Conservation (phyloP, 306 rosid species). For the Vicia faba region DNA sequence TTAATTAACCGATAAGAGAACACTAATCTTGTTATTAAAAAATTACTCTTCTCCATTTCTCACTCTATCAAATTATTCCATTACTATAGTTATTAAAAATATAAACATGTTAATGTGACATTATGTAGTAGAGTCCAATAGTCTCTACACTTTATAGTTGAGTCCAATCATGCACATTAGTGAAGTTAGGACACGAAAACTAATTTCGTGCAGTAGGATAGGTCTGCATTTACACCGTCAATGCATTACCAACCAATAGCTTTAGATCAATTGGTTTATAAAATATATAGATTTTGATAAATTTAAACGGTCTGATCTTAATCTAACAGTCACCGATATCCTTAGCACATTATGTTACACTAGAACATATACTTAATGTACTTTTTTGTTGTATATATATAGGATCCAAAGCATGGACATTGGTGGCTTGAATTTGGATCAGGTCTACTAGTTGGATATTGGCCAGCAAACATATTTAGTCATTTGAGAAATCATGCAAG, state of each 20-base stretch:
- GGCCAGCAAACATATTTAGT: conserved; percentile 92
- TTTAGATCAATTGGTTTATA: not conserved
- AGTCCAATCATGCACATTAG: conserved; percentile 34
- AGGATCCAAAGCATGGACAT: conserved; percentile 98
- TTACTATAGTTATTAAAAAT: not conserved
- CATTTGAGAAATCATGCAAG: conserved; percentile 88
- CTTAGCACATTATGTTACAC: too few relatives aligned
- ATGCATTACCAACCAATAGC: not conserved
- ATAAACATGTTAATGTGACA: not conserved
- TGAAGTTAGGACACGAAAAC: not conserved
- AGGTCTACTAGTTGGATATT: conserved; percentile 87
- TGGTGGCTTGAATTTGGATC: conserved; percentile 96
- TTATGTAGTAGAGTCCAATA: not conserved
- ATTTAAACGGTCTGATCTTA: not conserved
- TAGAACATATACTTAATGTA: not conserved
- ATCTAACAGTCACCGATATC: not conserved
- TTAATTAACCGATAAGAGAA: conserved; percentile 32
- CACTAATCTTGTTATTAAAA: not conserved
- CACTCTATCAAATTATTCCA: not conserved
- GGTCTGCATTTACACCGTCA: not conserved
- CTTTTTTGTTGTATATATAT: not conserved
- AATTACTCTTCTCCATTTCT: not conserved
- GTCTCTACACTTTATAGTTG: not conserved
- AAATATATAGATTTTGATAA: not conserved
- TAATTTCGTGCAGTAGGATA: not conserved